Conservation (phyloP, 768 basidiomycete species). For the Russula earlei region DNA sequence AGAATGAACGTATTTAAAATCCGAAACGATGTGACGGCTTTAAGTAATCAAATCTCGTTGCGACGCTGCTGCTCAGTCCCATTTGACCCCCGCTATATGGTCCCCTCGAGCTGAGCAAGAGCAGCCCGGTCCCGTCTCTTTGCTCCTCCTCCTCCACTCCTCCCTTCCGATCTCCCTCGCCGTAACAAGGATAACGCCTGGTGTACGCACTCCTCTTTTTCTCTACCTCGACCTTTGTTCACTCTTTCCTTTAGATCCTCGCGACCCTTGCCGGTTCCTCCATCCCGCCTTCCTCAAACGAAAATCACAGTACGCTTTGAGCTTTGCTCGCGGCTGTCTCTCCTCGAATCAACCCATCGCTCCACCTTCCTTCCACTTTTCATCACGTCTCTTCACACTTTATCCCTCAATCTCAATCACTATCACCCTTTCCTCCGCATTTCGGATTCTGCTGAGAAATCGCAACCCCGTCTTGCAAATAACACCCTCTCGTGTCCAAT, state of each 20-base stretch:
- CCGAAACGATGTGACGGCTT: conserved; percentile 3
- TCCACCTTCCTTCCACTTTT: too few relatives aligned
- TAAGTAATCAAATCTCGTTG: conserved; percentile 5
- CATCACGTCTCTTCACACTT: conserved; percentile 10
- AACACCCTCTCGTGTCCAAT: conserved; percentile 13
- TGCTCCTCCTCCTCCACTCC: conserved; percentile 19
- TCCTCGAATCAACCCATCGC: conserved; percentile 21
- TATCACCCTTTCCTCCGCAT: conserved; percentile 35
- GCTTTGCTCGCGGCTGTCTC: conserved; percentile 21
- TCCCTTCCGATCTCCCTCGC: conserved; percentile 36
- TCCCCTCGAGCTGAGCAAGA: conserved; percentile 18
- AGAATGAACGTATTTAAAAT: conserved; percentile 6
- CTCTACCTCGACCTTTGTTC: not conserved
- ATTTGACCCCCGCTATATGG: conserved; percentile 19
- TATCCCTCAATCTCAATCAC: conserved; percentile 12
- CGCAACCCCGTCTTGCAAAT: conserved; percentile 33
- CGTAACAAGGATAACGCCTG: conserved; percentile 48
- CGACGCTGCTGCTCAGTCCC: not conserved
- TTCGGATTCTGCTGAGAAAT: conserved; percentile 41
- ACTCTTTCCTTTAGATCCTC: conserved; percentile 47
- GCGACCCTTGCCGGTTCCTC: conserved; percentile 90
- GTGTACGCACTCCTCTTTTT: conserved; percentile 25
- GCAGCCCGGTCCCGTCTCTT: conserved; percentile 23
- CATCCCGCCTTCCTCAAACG: conserved; percentile 38
- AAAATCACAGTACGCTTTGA: conserved; percentile 30